Base-by-base conservation (phyloP, 225 moss, liverwort and hornwort genomes). In the Straminergon stramineum region DNA sequence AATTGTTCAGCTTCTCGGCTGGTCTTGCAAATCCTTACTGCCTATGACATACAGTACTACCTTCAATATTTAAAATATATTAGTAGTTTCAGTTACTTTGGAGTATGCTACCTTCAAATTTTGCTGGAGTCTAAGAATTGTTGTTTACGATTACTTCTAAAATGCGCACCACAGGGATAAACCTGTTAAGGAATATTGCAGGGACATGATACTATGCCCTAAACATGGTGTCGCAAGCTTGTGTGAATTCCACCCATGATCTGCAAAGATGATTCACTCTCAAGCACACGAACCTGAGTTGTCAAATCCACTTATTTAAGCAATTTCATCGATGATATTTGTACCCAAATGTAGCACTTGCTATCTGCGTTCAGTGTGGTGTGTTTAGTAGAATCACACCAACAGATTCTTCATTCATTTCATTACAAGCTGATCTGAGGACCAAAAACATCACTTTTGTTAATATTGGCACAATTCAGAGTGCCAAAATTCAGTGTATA, bases 141-240 rank as follows among this genome's bases (percentile, higher is more conserved):
- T 3, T 84, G 65, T 4, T 79, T 80, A 39, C 3, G 10, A 61
- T 65, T 88, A 81, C 53, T 58, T 39, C 80, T 60, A 30, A 60
- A 80, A 41, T 41, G 8, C 2, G 3, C 30, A 60, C 5, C 1
- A 1, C 19, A 17, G 0, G 5, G 7, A 30, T 4, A 43, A 41
- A 23, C 8, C 7, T 24, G 3, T 8, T 11, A 41, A 73, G 11
- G 11, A 34, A 17, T 8, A 48, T 19, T 30, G 13, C 10, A 13
- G 35, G 37, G 24, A 79, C 15, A 82, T n/a, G 67, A n/a, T 35
- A 61, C 1, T 35, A 2, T 27, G 18, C 10, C 35, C 61, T 35
- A 31, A 39, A 30, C 7, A 56, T 63, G 22, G 2, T 43, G 9
- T 48, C 1, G 15, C 30, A 63, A 64, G 52, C 52, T 53, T 67